Base-by-base conservation (phyloP, 495 filamentous ascomycete species). In the Xeromyces bisporus region DNA sequence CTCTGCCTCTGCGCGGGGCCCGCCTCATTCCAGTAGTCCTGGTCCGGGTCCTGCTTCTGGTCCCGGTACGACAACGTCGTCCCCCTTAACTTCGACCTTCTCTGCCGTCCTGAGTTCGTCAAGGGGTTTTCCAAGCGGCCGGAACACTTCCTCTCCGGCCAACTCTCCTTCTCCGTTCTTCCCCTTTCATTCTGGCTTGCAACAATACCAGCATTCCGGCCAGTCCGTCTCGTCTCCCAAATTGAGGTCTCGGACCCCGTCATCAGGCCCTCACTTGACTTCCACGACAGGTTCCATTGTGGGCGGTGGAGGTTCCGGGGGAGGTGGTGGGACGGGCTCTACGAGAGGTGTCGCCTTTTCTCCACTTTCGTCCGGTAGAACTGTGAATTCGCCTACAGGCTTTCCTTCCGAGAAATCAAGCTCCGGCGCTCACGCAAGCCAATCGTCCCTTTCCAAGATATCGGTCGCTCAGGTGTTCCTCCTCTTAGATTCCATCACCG, bases 381-480 rank as follows among this genome's bases (percentile, higher is more conserved):
- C 62, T 33, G 56, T 73, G 42, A 71, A 64, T 38, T 76, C 71
- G 33, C 73, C 73, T 16, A 69, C 64, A 15, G 60, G 57, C 34
- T 70, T 67, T 35, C 54, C 66, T 30, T 58, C 61, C 28, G 69
- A 71, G 34, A 64, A 66, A 43, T 46, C 60, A 20, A 55, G 57
- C 24, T 62, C 61, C 4, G 39, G 43, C 23, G 48, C 53, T 33
- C 56, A 56, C 45, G 51, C 56, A 15, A 60, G 60, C 37, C 63
- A 67, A 45, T 66, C 66, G 7, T 69, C 66, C 7, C 52, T 69
- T 15, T 59, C 80, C 25, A 92, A 84, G 50, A 87, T 99, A 51
- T 83, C 82, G 35, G 76, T 91, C 42, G 84, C 87, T 34, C 91
- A 99, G 64, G 73, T 96, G 34, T 91, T 86, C 56, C 67, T 99